Percentiles rank a stretch among this genome's conserved stretches.
Evolutionary conservation across 345 rosid genomes (phyloP).

Genomic region (Angophora floribunda): DNA sequence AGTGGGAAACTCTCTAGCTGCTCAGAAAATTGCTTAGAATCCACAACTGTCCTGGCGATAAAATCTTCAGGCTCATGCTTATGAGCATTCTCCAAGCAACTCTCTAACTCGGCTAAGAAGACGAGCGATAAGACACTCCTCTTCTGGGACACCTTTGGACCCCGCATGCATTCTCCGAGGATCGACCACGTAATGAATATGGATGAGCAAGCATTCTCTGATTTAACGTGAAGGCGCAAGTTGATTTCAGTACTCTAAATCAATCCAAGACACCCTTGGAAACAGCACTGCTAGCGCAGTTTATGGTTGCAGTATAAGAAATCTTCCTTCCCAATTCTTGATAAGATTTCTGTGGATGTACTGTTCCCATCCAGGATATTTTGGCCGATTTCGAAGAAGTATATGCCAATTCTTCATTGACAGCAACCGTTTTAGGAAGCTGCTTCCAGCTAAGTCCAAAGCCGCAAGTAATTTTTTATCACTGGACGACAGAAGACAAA

Average conservation of each 20-base stretch:
- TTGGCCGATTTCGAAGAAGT: not conserved
- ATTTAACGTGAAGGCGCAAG: not conserved
- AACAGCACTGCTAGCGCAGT: not conserved
- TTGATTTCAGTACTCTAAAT: not conserved
- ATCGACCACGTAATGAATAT: not conserved
- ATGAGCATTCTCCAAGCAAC: conserved; percentile 3
- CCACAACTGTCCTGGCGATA: no score
- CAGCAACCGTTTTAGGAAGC: not conserved
- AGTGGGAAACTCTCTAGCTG: no score
- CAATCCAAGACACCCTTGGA: not conserved
- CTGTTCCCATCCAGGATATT: not conserved
- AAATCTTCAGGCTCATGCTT: not conserved
- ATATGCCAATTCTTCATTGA: not conserved
- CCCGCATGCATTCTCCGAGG: not conserved
- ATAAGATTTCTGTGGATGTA: no score
- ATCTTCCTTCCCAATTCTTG: not conserved
- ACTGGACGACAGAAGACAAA: not conserved
- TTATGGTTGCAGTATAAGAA: not conserved
- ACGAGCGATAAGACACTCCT: conserved; percentile 8
- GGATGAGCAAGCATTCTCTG: not conserved
- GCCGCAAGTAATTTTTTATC: not conserved
- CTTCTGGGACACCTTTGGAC: not conserved
- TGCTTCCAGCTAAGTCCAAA: not conserved
- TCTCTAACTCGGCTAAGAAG: conserved; percentile 6
- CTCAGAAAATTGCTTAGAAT: no score